phyloP scores from a whole-genome alignment of 2,329 filamentous ascomycete genomes.

The Kalmusia sp. region DNA sequence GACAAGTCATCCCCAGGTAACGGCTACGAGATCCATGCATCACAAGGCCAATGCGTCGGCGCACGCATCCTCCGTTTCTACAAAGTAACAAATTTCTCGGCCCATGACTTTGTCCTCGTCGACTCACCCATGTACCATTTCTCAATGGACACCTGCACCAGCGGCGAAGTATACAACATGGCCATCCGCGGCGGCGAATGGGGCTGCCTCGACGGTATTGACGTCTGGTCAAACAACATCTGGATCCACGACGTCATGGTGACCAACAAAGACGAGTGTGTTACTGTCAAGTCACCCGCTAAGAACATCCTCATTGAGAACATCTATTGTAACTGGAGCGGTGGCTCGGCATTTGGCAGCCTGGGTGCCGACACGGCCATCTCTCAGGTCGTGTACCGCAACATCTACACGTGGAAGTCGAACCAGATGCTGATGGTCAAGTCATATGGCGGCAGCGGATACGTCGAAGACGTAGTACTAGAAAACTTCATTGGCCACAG shows the following conservation, averaged over 20 bases:
- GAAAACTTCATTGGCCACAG: constrained; percentile 67
- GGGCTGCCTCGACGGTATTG: constrained; percentile 64
- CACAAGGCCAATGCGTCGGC: constrained; percentile 48
- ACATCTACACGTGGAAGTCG: constrained; percentile 65
- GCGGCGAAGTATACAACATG: constrained; percentile 64
- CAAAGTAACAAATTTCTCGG: constrained; percentile 55
- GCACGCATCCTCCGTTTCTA: constrained; percentile 56
- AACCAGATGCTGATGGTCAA: constrained; percentile 72
- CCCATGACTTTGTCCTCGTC: constrained; percentile 58
- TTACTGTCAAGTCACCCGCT: constrained; percentile 60
- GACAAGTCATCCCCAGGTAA: constrained; percentile 36
- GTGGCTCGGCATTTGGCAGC: constrained; percentile 65
- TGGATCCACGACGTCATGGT: constrained; percentile 67
- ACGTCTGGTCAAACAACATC: constrained; percentile 62
- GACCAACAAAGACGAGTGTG: constrained; percentile 69
- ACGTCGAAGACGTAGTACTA: constrained; percentile 58
- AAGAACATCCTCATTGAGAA: constrained; percentile 65
- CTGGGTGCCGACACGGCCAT: constrained; percentile 59
- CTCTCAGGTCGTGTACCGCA: constrained; percentile 61
- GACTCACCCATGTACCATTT: constrained; percentile 61
- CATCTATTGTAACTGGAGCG: constrained; percentile 69
- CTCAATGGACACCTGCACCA: constrained; percentile 57
- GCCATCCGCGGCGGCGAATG: constrained; percentile 60
- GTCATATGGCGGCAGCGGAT: constrained; percentile 64
- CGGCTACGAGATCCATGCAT: constrained; percentile 57